These are phyloP conservation scores for Colletotrichum echinochloae DNA, from an alignment of 2,329 filamentous ascomycete genomes.

Conservation along the genomic window DNA sequence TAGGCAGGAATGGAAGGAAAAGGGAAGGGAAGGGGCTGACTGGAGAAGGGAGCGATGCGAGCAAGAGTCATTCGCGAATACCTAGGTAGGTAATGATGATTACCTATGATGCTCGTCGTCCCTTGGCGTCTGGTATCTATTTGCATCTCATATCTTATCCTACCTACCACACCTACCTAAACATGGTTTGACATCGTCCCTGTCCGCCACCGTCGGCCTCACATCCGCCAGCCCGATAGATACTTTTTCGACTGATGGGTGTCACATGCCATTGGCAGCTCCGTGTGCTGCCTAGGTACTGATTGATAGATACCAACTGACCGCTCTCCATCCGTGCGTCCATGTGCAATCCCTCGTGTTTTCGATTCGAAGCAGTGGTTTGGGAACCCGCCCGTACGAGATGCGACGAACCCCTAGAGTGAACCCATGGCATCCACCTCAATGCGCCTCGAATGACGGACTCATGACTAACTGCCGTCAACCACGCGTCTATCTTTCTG, in stretches of 20 bases:
- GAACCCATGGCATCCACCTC: neutral
- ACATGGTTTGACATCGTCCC: too few relatives aligned
- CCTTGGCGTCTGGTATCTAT: neutral
- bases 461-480: slow-evolving; percentile 25
- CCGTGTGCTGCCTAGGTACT: too few relatives aligned
- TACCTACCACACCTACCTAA: too few relatives aligned
- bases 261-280: neutral
- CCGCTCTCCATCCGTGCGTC: neutral
- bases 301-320: too few relatives aligned
- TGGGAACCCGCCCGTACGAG: neutral
- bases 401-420: slow-evolving; percentile 6
- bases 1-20: neutral
- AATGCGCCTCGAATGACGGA: slow-evolving; percentile 7
- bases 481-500: neutral
- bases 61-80: slow-evolving; percentile 11
- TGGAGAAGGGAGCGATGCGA: neutral
- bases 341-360: neutral
- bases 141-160: neutral
- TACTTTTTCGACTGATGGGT: neutral
- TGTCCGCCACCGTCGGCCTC: neutral
- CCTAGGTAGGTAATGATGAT: too few relatives aligned
- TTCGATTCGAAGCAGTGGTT: neutral
- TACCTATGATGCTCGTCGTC: neutral
- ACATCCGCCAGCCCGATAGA: neutral
- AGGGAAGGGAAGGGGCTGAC: neutral